These are phyloP conservation scores for Athelia sp. DNA, from an alignment of 1,284 basidiomycete genomes.

Conservation along the genomic window DNA sequence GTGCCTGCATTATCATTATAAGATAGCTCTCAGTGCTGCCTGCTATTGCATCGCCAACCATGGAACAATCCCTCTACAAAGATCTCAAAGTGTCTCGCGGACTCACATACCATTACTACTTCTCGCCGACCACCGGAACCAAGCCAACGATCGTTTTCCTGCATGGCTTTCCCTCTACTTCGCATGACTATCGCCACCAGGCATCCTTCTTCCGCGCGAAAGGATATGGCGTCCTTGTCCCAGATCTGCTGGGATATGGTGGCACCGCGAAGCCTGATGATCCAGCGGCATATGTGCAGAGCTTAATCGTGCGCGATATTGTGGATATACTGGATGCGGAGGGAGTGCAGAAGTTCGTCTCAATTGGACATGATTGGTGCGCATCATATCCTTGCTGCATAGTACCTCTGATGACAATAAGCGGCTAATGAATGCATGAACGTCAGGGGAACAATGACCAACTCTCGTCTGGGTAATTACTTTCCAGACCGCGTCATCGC, in stretches of 20 bases:
- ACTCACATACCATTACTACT: conserved; percentile 34
- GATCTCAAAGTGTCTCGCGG: conserved; percentile 27
- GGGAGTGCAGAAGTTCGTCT: conserved; percentile 16
- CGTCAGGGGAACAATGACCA: conserved; percentile 18
- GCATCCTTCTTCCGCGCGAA: conserved; percentile 29
- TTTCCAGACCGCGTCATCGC: conserved; percentile 18
- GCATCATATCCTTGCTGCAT: not conserved
- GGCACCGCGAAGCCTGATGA: conserved; percentile 15
- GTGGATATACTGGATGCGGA: conserved; percentile 23
- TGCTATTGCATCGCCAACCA: too few relatives aligned
- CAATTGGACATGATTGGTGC: conserved; percentile 27
- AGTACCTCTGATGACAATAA: conserved; percentile 17
- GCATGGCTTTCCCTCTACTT: conserved; percentile 43
- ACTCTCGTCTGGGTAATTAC: conserved; percentile 18
- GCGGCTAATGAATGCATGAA: conserved; percentile 8
- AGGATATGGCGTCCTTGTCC: conserved; percentile 31
- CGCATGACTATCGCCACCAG: conserved; percentile 40
- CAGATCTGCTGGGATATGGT: conserved; percentile 19
- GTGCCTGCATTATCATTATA: too few relatives aligned
- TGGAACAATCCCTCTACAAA: conserved; percentile 27
- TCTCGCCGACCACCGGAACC: conserved; percentile 14
- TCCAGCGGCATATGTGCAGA: conserved; percentile 6
- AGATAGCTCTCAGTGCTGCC: too few relatives aligned
- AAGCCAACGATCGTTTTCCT: conserved; percentile 38
- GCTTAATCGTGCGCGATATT: conserved; percentile 13